Evolutionary conservation across 306 rosid species (phyloP).

Genomic region (Hippophae rhamnoides): DNA sequence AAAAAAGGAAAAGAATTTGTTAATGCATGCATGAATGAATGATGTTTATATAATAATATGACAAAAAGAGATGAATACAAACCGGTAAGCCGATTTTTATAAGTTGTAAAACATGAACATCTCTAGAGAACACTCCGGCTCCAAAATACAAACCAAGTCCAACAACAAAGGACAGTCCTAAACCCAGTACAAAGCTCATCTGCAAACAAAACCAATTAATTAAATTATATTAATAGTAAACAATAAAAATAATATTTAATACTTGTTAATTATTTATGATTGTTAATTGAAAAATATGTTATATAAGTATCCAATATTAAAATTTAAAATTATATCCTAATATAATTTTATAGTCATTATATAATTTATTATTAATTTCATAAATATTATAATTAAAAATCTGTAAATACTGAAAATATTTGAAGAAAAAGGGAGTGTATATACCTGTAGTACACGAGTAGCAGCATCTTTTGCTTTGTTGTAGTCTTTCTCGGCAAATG

Average conservation of each 20-base stretch:
- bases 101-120: slow-evolving; percentile 56
- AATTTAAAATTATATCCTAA: too few species aligned
- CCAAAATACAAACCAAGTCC: slow-evolving; percentile 74
- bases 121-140: slow-evolving; percentile 64
- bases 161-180: slow-evolving; percentile 60
- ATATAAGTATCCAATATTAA: too few species aligned
- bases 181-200: slow-evolving; percentile 74
- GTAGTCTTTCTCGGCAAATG: slow-evolving; percentile 76
- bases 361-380: too few species aligned
- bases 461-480: slow-evolving; percentile 51
- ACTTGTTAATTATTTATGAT: too few species aligned
- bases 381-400: too few species aligned
- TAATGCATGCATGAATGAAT: background rate
- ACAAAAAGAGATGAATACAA: background rate
- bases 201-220: slow-evolving; percentile 16
- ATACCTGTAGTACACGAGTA: slow-evolving; percentile 53
- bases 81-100: slow-evolving; percentile 77
- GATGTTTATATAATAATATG: background rate
- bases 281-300: too few species aligned
- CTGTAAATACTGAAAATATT: background rate
- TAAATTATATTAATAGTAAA: too few species aligned
- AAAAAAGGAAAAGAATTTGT: background rate
- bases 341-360: too few species aligned
- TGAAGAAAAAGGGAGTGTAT: background rate
- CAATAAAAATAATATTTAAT: too few species aligned